These are phyloP conservation scores for Trichosporon faecale DNA, from an alignment of 1,284 basidiomycete species.

Conservation along the genomic window DNA sequence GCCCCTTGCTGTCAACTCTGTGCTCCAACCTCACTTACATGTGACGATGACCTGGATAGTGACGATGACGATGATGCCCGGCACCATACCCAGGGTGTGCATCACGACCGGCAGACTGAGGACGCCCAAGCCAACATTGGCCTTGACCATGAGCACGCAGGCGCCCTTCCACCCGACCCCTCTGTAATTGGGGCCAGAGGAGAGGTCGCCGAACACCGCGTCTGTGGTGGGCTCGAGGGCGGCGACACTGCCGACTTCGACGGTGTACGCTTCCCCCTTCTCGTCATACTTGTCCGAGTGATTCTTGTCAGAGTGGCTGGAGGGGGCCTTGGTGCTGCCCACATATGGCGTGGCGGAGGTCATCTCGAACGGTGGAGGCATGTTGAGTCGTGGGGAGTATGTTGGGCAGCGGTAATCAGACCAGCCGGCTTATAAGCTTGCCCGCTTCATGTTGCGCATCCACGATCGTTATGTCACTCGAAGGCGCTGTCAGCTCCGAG, in stretches of 20 bases:
- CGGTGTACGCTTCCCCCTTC: background rate
- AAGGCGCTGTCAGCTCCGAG: too few species aligned
- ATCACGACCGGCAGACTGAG: conserved; percentile 39
- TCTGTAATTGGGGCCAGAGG: background rate
- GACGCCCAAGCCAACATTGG: conserved; percentile 44
- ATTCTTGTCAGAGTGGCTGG: too few species aligned
- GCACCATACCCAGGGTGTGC: conserved; percentile 34
- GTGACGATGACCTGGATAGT: conserved; percentile 37
- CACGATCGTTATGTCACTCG: too few species aligned
- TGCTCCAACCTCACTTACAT: conserved; percentile 23
- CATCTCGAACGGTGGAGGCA: background rate
- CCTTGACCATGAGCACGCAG: conserved; percentile 33
- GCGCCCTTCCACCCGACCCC: conserved; percentile 22
- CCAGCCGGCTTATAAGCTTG: background rate
- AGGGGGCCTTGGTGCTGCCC: too few species aligned
- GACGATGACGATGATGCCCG: conserved; percentile 38
- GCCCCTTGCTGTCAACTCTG: conserved; percentile 16
- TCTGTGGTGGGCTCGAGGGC: background rate
- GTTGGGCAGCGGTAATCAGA: background rate
- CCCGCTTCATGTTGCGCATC: too few species aligned
- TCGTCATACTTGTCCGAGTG: background rate
- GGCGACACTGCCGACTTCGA: background rate
- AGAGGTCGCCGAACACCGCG: background rate
- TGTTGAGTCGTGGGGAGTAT: background rate
- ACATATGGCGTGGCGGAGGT: background rate